Base-by-base conservation (phyloP, 306 rosid genomes). In the Leucaena leucocephala region DNA sequence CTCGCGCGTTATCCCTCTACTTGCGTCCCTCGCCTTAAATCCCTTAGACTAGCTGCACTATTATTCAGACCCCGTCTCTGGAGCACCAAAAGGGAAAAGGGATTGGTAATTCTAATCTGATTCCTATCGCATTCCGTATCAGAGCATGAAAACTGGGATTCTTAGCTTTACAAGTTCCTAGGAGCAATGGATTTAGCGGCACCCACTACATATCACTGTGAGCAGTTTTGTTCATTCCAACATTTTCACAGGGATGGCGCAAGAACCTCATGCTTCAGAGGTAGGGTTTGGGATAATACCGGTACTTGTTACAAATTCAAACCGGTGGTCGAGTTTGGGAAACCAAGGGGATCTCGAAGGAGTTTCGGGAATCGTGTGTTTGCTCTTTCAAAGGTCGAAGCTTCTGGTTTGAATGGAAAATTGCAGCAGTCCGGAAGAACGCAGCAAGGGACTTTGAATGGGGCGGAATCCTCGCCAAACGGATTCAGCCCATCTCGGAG, bases 141-240 rank as follows among this genome's bases (percentile, higher is more conserved):
- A 33, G 4, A 46, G 44, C 61, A 34, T 48, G 44, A 15, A 11
- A 27, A 39, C 44, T 34, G 48, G 75, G 49, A 11, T 34, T 46
- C 3, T 16, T 33, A 27, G 42, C 75, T 7, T 69, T 34, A 71
- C 55, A 5, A 76, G 15, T 64, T 70, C 75, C 77, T 63, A 57
- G 65, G 64, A 62, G 4, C 49, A 22, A 90, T 90, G 91, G 89
- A 88, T 45, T 50, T 85, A 66, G 82, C 80, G 27, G 77, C 84
- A 14, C 83, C 82, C 35, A 66, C 84, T 48, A 84, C 66, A 71
- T 79, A 79, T 84, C 76, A 64, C 70, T 77, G 83, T 34, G 84
- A 87, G 45, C 89, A 94, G 21, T 83, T 89, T 68, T 80, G 57
- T 80, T 81, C 88, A 67, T 85, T 88, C 78, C 93, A 82, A 61